phyloP scores from a whole-genome alignment of 1,139 yeast genomes.

The Saccharomyces uvarum region DNA sequence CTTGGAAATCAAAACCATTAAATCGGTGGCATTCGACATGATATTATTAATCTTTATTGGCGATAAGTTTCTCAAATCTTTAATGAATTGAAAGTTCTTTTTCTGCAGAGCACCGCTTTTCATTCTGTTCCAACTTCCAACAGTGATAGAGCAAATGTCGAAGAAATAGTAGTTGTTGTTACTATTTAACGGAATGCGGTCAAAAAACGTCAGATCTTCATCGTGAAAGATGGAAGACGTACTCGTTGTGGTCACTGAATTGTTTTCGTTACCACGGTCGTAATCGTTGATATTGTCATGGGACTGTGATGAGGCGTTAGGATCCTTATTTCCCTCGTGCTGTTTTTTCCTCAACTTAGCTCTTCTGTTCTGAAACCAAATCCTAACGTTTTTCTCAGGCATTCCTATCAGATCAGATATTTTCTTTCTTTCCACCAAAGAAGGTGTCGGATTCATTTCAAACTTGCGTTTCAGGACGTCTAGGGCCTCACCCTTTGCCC shows the following conservation, averaged over 20 bases:
- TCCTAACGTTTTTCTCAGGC: conserved; percentile 86
- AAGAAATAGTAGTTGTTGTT: conserved; percentile 63
- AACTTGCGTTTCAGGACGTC: conserved; percentile 64
- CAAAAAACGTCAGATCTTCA: conserved; percentile 22
- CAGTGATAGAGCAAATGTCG: conserved; percentile 59
- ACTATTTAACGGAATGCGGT: conserved; percentile 44
- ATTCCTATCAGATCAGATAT: conserved; percentile 72
- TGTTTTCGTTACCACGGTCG: not conserved
- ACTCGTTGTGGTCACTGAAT: not conserved
- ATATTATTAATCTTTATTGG: conserved; percentile 56
- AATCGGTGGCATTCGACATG: conserved; percentile 57
- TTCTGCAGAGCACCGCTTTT: conserved; percentile 49
- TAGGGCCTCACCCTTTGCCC: conserved; percentile 83
- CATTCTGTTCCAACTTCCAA: conserved; percentile 74
- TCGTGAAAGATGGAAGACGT: conserved; percentile 4
- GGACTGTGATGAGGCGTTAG: conserved; percentile 1
- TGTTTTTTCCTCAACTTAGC: conserved; percentile 57
- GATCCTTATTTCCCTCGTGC: not conserved
- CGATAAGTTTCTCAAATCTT: conserved; percentile 50
- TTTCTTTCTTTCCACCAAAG: conserved; percentile 57
- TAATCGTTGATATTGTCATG: not conserved
- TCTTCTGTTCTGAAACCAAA: conserved; percentile 91
- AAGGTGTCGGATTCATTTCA: conserved; percentile 63
- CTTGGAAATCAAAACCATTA: conserved; percentile 57
- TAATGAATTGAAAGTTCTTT: conserved; percentile 34